These are phyloP conservation scores for Polyporus tsugae DNA, from an alignment of 1,284 basidiomycete genomes.

Conservation along the genomic window DNA sequence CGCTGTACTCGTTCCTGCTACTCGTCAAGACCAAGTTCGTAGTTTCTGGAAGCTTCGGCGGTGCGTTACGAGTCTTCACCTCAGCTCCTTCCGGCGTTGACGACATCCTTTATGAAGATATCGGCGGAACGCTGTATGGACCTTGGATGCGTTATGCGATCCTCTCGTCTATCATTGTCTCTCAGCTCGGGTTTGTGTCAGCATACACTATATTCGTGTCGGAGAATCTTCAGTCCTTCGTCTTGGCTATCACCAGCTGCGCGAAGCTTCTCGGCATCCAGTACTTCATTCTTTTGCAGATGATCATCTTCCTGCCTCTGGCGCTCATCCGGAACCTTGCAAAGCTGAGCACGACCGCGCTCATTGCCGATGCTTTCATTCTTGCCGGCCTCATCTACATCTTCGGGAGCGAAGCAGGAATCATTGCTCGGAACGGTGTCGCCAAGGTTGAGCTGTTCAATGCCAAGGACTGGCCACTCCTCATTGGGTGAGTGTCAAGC, in stretches of 20 bases:
- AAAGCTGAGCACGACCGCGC: conserved; percentile 91
- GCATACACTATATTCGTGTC: conserved; percentile 98
- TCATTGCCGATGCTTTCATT: conserved; percentile 96
- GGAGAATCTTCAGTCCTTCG: conserved; percentile 90
- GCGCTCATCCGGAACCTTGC: conserved; percentile 90
- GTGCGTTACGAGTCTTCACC: conserved; percentile 49
- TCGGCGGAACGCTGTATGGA: conserved; percentile 93
- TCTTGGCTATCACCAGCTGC: conserved; percentile 88
- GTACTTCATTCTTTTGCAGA: conserved; percentile 86
- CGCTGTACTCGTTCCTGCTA: conserved; percentile 94
- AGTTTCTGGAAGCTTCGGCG: conserved; percentile 93
- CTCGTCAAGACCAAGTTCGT: conserved; percentile 91
- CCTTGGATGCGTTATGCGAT: conserved; percentile 93
- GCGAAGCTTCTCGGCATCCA: conserved; percentile 72
- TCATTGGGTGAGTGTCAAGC: conserved; percentile 79
- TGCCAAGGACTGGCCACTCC: conserved; percentile 85
- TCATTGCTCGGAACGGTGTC: conserved; percentile 73
- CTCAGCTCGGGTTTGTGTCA: conserved; percentile 89
- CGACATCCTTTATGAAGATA: conserved; percentile 62
- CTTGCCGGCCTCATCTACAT: conserved; percentile 90
- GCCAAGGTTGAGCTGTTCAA: conserved; percentile 94
- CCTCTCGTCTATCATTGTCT: conserved; percentile 87
- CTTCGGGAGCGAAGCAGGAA: conserved; percentile 79
- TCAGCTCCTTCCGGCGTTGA: neutral
- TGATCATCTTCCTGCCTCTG: conserved; percentile 88